Conservation (phyloP, 78 protist genomes). For the Dictyostelium capitatum region DNA sequence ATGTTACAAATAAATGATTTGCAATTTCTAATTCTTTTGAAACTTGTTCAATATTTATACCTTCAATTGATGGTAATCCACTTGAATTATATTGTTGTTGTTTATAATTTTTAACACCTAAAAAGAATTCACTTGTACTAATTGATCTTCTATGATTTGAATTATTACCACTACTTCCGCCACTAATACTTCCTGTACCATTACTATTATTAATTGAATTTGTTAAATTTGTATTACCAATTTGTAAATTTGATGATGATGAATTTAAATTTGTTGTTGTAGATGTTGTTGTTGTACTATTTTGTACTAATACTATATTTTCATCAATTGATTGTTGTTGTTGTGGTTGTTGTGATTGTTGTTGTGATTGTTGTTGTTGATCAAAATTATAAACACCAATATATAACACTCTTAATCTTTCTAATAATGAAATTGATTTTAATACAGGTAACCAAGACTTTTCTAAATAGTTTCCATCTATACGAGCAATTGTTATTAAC, state of each 20-base stretch:
- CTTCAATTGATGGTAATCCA: conserved; percentile 55
- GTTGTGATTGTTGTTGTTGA: background rate
- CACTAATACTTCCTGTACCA: background rate
- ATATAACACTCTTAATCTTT: conserved; percentile 81
- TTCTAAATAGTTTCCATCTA: conserved; percentile 93
- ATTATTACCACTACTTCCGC: background rate
- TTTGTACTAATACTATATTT: background rate
- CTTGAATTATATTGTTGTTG: background rate
- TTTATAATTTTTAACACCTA: background rate
- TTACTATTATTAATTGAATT: background rate
- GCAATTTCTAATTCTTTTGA: conserved; percentile 65
- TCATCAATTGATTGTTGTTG: background rate
- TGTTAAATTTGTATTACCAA: no score
- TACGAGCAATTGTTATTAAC: conserved; percentile 89
- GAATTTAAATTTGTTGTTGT: conserved; percentile 8
- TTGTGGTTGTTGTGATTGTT: background rate
- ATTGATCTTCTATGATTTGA: conserved; percentile 1
- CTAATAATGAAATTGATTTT: conserved; percentile 88
- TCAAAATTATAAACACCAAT: conserved; percentile 70
- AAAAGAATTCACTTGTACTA: conserved; percentile 44
- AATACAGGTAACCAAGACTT: conserved; percentile 92
- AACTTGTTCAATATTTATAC: conserved; percentile 50
- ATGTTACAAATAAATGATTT: conserved; percentile 66
- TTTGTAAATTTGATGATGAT: background rate
- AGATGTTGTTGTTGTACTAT: background rate